Percentiles rank a stretch among this genome's conserved stretches.
Conservation (phyloP, 306 rosid genomes). For the Sicyos baderoa region DNA sequence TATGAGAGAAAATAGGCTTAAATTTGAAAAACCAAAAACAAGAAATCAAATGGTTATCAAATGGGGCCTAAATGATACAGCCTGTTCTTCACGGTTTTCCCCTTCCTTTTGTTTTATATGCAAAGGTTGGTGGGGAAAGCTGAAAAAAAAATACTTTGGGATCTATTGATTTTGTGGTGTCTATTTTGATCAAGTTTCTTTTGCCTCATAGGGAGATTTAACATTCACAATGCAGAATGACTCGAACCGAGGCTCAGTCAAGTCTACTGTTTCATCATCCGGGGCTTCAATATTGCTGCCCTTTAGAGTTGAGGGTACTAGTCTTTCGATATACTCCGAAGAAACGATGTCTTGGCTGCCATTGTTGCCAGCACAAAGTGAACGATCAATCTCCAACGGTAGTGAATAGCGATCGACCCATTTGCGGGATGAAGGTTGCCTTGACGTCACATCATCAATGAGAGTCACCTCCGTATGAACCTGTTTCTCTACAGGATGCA, state of each 20-base stretch:
- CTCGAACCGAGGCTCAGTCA: constrained; percentile 78
- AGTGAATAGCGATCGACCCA: constrained; percentile 27
- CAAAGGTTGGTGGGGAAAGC: constrained; percentile 9
- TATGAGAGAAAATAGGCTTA: no score
- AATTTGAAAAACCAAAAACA: no score
- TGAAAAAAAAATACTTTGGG: background rate
- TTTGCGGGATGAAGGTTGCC: constrained; percentile 37
- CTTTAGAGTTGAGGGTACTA: constrained; percentile 41
- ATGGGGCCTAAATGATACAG: constrained; percentile 1
- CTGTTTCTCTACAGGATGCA: constrained; percentile 25
- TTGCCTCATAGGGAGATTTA: no score
- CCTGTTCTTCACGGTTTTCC: background rate
- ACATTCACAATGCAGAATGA: no score
- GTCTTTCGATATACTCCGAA: constrained; percentile 39
- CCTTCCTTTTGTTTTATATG: background rate
- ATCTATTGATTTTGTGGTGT: background rate
- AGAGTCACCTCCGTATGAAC: constrained; percentile 22
- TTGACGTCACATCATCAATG: constrained; percentile 37
- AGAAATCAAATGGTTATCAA: no score
- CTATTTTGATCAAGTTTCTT: no score
- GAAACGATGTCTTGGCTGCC: constrained; percentile 33
- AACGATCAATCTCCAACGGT: constrained; percentile 35
- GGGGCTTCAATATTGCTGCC: constrained; percentile 40
- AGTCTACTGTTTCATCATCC: constrained; percentile 65
- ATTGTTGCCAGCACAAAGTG: constrained; percentile 26